phyloP scores from a whole-genome alignment of 2,329 filamentous ascomycete genomes.

The Epichloe amarillans region DNA sequence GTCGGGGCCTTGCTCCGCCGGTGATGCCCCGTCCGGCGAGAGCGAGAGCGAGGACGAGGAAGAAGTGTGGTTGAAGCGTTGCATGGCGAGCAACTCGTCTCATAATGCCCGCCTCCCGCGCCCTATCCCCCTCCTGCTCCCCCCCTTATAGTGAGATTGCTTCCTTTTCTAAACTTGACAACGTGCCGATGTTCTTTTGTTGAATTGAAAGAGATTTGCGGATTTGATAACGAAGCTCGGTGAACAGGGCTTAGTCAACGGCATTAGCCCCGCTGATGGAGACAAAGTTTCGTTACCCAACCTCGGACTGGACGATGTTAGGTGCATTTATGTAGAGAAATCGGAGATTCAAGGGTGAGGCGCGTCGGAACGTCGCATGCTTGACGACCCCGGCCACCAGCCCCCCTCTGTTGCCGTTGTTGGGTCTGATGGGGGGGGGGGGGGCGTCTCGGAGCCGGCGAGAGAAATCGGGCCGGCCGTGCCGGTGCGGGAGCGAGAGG shows the following conservation, averaged over 20 bases:
- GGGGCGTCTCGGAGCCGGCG: background rate
- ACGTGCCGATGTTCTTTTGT: background rate
- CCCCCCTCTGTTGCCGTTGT: background rate
- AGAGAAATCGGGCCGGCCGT: background rate
- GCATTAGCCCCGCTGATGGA: background rate
- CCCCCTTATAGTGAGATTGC: background rate
- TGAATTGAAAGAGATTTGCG: background rate
- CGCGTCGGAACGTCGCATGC: background rate
- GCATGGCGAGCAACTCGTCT: background rate
- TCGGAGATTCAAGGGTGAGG: background rate
- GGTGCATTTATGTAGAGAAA: background rate
- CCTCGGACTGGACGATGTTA: background rate
- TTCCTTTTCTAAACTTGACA: background rate
- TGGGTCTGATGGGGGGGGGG: too few species aligned
- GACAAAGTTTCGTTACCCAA: background rate
- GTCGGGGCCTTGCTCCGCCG: background rate
- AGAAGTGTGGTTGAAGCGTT: background rate
- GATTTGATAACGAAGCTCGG: background rate
- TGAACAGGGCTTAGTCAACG: background rate
- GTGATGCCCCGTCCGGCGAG: background rate
- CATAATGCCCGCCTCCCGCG: background rate
- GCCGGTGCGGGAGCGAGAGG: background rate
- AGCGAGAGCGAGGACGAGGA: background rate
- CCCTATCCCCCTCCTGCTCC: too few species aligned
- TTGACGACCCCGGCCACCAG: background rate